Evolutionary conservation across 2,329 filamentous ascomycete species (phyloP).

Genomic region (Exserohilum turcica): DNA sequence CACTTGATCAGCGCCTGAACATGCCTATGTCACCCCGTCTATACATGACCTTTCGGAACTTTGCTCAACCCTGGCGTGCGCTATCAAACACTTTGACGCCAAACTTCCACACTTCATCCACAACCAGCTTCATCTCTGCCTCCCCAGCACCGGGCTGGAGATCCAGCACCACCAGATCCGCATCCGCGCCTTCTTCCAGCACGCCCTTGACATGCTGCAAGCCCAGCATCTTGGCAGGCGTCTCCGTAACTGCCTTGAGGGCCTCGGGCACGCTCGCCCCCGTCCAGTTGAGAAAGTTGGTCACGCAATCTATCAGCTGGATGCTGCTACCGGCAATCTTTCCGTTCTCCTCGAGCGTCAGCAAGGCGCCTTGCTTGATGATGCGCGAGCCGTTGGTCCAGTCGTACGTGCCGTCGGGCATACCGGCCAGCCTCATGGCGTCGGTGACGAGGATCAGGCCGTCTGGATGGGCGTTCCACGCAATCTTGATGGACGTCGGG

Average conservation of each 20-base stretch:
- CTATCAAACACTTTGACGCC: conserved; percentile 52
- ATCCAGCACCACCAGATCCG: conserved; percentile 68
- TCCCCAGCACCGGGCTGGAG: conserved; percentile 55
- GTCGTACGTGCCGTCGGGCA: conserved; percentile 81
- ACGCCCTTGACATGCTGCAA: conserved; percentile 69
- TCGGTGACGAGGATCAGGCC: conserved; percentile 91
- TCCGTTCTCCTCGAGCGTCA: conserved; percentile 77
- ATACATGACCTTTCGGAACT: neutral
- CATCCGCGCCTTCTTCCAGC: conserved; percentile 53
- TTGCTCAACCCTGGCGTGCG: neutral
- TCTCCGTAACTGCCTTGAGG: conserved; percentile 73
- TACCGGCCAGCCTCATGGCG: conserved; percentile 84
- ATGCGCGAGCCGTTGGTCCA: conserved; percentile 78
- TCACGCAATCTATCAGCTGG: conserved; percentile 79
- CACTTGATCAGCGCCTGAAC: too few species aligned
- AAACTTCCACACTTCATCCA: conserved; percentile 85
- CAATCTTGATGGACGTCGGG: conserved; percentile 85
- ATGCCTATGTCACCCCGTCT: too few species aligned
- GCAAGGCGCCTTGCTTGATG: conserved; percentile 71
- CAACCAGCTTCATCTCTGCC: conserved; percentile 58
- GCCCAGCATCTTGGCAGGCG: conserved; percentile 77
- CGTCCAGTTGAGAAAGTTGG: conserved; percentile 79
- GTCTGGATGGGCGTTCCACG: conserved; percentile 81
- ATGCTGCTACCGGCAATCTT: conserved; percentile 63
- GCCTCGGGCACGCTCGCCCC: conserved; percentile 70